Base-by-base conservation (phyloP, 164 flowering plant genomes). In the Magnolia officinalis region DNA sequence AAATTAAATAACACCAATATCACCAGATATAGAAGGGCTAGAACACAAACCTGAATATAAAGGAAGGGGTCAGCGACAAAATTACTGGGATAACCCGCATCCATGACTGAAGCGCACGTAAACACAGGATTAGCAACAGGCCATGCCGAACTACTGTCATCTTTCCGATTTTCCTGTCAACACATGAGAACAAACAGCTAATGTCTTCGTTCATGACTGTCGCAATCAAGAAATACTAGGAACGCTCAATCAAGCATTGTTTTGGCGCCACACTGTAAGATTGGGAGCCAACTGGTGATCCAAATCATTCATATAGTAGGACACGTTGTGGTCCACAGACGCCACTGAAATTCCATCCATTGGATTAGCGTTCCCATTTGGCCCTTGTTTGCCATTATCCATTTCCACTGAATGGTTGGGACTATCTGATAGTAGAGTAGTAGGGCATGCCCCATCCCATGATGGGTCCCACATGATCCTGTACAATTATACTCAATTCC, bases 11-110 rank as follows among this genome's bases (percentile, higher is more conserved):
- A 55, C 18, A 24, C 37, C 31, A 51, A 10, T 51, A 23, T 72
- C 45, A 55, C 50, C 45, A 55, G 45, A 72, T 50, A 51, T 13
- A 21, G 14, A 21, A 52, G 21, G 63, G 20, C 52, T 20, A 68
- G 24, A 59, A 64, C 1, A 70, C 63, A 63, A 81, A 90, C 98
- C 91, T 91, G 86, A 72, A 85, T 80, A 81, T 85, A 95, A 45
- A 95, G 89, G 84, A 95, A 93, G 45, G 98, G 98, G 74, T 95
- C 98, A 67, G 97, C 92, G 58, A 82, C 84, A 67, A 82, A 83
- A 63, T 83, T 85, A 71, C 84, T 80, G 58, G 85, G 82, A 58
- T 76, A 83, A 37, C 85, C 81, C n/a, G 79, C 76, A 72, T 74
- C 81, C 19, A 84, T 77, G 59, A 50, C 81, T 2, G 88, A 84